Conservation (phyloP, 2,329 filamentous ascomycete species). For the Pestalotiopsis sp. region DNA sequence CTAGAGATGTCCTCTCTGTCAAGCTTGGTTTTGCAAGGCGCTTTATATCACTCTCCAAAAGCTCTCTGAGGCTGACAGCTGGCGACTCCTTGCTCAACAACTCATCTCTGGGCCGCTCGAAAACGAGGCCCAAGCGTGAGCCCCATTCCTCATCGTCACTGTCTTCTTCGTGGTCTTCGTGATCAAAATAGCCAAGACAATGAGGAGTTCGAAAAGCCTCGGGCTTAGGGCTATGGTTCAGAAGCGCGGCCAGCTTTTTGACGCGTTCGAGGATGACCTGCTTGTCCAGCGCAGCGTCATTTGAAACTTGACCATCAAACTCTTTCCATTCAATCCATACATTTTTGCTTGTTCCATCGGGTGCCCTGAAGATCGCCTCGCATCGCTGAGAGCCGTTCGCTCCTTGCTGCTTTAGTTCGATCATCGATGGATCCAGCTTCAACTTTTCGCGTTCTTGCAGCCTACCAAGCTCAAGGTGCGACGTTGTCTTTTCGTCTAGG, state of each 20-base stretch:
- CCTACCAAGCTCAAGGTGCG: constrained; percentile 42
- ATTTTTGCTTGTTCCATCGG: constrained; percentile 35
- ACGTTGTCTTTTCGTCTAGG: constrained; percentile 39
- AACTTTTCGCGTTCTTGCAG: constrained; percentile 35
- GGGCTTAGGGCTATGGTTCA: constrained; percentile 50
- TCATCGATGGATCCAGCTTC: constrained; percentile 36
- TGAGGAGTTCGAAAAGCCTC: constrained; percentile 52
- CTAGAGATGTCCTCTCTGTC: constrained; percentile 54
- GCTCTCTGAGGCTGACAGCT: constrained; percentile 50
- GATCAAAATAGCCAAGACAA: constrained; percentile 55
- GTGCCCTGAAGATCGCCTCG: constrained; percentile 40
- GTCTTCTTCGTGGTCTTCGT: constrained; percentile 29
- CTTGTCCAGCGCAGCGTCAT: constrained; percentile 40
- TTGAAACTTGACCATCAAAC: constrained; percentile 40
- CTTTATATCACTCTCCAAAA: constrained; percentile 39
- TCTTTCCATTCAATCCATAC: constrained; percentile 58
- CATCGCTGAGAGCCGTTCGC: constrained; percentile 38
- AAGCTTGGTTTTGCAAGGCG: constrained; percentile 45
- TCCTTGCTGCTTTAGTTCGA: constrained; percentile 32
- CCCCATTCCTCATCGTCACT: constrained; percentile 44
- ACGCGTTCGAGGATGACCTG: constrained; percentile 46
- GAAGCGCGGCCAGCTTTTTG: constrained; percentile 48
- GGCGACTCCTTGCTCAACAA: constrained; percentile 37
- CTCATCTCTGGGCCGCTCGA: constrained; percentile 48
- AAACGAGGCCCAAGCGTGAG: constrained; percentile 55